phyloP scores from a whole-genome alignment of 176 grass and related monocot genomes.

The Puccinellia tenuiflora region DNA sequence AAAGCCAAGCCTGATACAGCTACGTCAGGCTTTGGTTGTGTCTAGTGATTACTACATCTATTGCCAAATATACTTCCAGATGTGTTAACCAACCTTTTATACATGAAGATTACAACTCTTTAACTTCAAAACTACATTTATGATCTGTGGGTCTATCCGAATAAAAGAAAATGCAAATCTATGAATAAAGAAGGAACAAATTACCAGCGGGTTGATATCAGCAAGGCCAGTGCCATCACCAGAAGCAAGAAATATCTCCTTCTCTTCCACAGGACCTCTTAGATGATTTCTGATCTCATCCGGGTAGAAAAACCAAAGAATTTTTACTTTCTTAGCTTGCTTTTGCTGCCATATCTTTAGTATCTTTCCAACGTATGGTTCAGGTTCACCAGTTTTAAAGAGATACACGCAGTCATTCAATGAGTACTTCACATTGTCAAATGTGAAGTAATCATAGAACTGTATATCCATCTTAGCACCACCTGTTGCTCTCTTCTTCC shows the following conservation, averaged over 20 bases:
- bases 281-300: constrained; percentile 51
- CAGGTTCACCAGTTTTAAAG: constrained; percentile 31
- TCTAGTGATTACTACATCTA: background rate
- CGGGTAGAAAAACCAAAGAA: constrained; percentile 71
- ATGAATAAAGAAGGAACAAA: background rate
- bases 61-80: constrained; percentile 11
- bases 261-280: constrained; percentile 33
- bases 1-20: background rate
- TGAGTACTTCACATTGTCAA: constrained; percentile 65
- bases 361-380: constrained; percentile 67
- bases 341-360: constrained; percentile 55
- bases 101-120: background rate
- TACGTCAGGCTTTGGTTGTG: constrained; percentile 11
- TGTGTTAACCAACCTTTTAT: constrained; percentile 9
- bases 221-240: constrained; percentile 50
- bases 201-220: constrained; percentile 57
- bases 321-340: constrained; percentile 55
- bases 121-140: background rate
- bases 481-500: constrained; percentile 33
- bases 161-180: constrained; percentile 22
- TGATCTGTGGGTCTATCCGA: constrained; percentile 1
- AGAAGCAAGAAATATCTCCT: constrained; percentile 70
- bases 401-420: constrained; percentile 59
- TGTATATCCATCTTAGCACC: constrained; percentile 42
- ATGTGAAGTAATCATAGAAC: constrained; percentile 55